Evolutionary conservation across 2,329 filamentous ascomycete species (phyloP).

Genomic region (Aspergillus pseudoterreus): DNA sequence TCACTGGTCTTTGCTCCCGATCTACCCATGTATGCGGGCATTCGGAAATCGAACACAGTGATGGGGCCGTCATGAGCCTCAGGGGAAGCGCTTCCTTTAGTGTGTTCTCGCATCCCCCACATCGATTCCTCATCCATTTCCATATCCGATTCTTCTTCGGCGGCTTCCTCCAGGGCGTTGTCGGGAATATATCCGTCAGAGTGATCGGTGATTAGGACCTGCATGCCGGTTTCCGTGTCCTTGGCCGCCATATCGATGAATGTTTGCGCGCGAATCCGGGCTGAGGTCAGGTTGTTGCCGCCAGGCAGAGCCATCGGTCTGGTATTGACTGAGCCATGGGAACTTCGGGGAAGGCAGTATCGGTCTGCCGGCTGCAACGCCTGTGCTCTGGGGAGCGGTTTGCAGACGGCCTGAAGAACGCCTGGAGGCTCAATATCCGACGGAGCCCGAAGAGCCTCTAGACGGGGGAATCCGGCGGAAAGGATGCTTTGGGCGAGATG

Average conservation of each 20-base stretch:
- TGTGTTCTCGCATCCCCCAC: slow-evolving; percentile 23
- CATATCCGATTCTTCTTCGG: slow-evolving; percentile 29
- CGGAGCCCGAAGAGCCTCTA: slow-evolving; percentile 41
- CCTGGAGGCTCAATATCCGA: slow-evolving; percentile 43
- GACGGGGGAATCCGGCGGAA: slow-evolving; percentile 38
- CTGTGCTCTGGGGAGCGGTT: slow-evolving; percentile 35
- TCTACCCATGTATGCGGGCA: slow-evolving; percentile 42
- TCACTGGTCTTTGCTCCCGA: slow-evolving; percentile 22
- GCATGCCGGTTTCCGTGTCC: slow-evolving; percentile 39
- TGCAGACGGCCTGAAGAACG: slow-evolving; percentile 42
- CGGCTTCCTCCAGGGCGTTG: slow-evolving; percentile 23
- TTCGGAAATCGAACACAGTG: slow-evolving; percentile 38
- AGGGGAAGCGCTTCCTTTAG: slow-evolving; percentile 15
- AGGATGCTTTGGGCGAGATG: slow-evolving; percentile 44
- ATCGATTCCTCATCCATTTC: slow-evolving; percentile 33
- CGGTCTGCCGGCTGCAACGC: slow-evolving; percentile 39
- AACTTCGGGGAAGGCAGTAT: slow-evolving; percentile 40
- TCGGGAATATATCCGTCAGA: slow-evolving; percentile 37
- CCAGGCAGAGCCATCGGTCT: slow-evolving; percentile 39
- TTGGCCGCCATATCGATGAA: slow-evolving; percentile 43
- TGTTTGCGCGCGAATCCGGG: slow-evolving; percentile 43
- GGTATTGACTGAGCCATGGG: slow-evolving; percentile 39
- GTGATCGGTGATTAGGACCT: slow-evolving; percentile 39
- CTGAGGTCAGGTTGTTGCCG: slow-evolving; percentile 42
- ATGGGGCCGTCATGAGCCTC: slow-evolving; percentile 27